Base-by-base conservation (phyloP, 2,329 filamentous ascomycete genomes). In the Talaromyces sp. region DNA sequence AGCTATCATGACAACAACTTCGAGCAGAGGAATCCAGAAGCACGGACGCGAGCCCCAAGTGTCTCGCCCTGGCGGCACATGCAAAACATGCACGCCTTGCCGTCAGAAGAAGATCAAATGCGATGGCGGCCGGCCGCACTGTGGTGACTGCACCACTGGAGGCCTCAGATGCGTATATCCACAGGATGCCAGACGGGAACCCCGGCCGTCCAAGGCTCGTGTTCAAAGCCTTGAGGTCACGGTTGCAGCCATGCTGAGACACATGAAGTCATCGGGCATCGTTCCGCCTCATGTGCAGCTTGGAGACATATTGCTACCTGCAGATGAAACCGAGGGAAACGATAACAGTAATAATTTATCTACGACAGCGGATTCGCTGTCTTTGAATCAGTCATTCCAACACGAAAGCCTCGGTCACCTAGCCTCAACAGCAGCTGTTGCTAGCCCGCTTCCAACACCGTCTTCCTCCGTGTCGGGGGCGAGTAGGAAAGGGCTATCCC, bases 41-140 rank as follows among this genome's bases (percentile, higher is more conserved):
- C 19, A 26, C 19, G 43, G 43, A 19, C 43, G 43, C 19, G 19
- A 14, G 43, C 24, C 17, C 52, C 35, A 38, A 38, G 35, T 38
- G 35, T 32, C 27, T 54, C 52, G n/a, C 31, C 14, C 52, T 32
- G n/a, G 52, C 12, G 56, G 41, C 6, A 58, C 56, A 26, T 58
- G 56, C 48, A 58, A 57, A 48, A 74, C 72, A 21, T 74, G 72
- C 65, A 70, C 68, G 29, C 67, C 68, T 32, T 74, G 72, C 60
- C 72, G 72, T 46, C 70, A 71, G 64, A 74, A 72, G 60, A 74
- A 74, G 61, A 69, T 74, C 58, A 69, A 70, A 59, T 75, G 72
- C 65, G 70, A 73, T 61, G 72, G 72, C 51, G 62, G 62, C 27
- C 70, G 70, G 51, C 72, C 72, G 1, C 68, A 71, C 27, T 75